Evolutionary conservation across 116 monocot genomes (phyloP).

Genomic region (Cymodocea nodosa): DNA sequence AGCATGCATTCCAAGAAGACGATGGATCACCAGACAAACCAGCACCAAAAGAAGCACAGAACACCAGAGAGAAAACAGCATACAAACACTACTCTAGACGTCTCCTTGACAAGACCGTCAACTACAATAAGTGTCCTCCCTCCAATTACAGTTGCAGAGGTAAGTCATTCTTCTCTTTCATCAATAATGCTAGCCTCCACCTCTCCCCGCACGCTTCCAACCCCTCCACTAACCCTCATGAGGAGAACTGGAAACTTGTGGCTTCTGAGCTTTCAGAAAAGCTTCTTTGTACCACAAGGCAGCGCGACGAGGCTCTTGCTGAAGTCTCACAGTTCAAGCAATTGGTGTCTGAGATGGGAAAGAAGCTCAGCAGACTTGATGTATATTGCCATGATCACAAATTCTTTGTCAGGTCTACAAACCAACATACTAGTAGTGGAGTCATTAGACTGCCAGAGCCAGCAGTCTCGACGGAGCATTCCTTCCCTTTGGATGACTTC

Average conservation of each 20-base stretch:
- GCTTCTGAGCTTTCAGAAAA: slow-evolving; percentile 65
- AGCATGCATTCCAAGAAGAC: slow-evolving; percentile 5
- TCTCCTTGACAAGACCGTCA: slow-evolving; percentile 5
- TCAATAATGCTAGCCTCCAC: slow-evolving; percentile 16
- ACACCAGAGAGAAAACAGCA: not conserved
- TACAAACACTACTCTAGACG: slow-evolving; percentile 10
- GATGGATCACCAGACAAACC: not conserved
- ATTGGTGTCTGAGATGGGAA: slow-evolving; percentile 52
- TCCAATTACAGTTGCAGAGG: slow-evolving; percentile 17
- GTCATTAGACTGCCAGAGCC: no score
- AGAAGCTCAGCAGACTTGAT: slow-evolving; percentile 51
- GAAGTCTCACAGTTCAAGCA: slow-evolving; percentile 55
- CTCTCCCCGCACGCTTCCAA: slow-evolving; percentile 3
- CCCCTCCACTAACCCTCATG: not conserved
- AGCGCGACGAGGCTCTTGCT: slow-evolving; percentile 52
- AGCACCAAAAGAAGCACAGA: not conserved
- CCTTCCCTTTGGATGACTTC: slow-evolving; percentile 32
- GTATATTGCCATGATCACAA: slow-evolving; percentile 29
- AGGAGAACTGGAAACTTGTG: slow-evolving; percentile 34
- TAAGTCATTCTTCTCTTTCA: slow-evolving; percentile 32
- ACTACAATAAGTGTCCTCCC: slow-evolving; percentile 59
- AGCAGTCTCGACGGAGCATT: not conserved
- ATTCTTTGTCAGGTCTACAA: slow-evolving; percentile 12
- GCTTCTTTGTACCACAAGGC: slow-evolving; percentile 43
- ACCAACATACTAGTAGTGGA: not conserved